A percentile compares a stretch with the other conserved stretches of the same genome.
phyloP scores from a whole-genome alignment of 2,329 filamentous ascomycete species.

The Penicillium olsonii region DNA sequence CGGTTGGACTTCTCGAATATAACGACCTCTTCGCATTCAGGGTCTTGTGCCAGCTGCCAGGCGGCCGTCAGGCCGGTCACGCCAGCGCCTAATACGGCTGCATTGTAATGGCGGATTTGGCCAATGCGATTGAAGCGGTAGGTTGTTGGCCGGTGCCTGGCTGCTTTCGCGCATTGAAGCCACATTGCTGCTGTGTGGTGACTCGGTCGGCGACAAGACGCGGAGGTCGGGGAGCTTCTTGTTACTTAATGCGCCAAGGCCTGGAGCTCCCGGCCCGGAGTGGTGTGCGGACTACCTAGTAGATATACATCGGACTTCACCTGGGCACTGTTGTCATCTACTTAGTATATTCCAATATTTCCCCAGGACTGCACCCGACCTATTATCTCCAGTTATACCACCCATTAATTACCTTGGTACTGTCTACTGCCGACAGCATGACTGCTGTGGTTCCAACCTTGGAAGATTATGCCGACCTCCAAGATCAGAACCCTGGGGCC shows the following conservation, averaged over 20 bases:
- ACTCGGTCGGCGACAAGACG: constrained; percentile 3
- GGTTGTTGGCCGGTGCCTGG: constrained; percentile 20
- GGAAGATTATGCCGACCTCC: background rate
- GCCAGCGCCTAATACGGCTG: constrained; percentile 77
- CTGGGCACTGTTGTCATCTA: too few species aligned
- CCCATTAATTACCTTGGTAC: too few species aligned
- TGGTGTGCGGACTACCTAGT: too few species aligned
- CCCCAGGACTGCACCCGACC: too few species aligned
- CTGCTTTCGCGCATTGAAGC: constrained; percentile 23
- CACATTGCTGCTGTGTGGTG: constrained; percentile 23
- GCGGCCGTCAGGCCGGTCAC: constrained; percentile 79
- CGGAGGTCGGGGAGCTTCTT: background rate
- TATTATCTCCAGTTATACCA: too few species aligned
- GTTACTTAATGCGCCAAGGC: constrained; percentile 8
- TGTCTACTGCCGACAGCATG: too few species aligned
- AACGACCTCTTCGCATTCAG: constrained; percentile 71
- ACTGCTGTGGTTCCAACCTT: too few species aligned
- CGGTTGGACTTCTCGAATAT: constrained; percentile 72
- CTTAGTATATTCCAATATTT: too few species aligned
- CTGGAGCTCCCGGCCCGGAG: background rate
- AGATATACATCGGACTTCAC: too few species aligned
- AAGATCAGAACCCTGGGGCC: background rate
- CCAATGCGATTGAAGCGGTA: constrained; percentile 13
- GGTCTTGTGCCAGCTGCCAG: constrained; percentile 70
- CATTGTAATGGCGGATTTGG: constrained; percentile 37